These are phyloP conservation scores for Calonectria pseudoreteaudii DNA, from an alignment of 2,329 filamentous ascomycete genomes.

Conservation along the genomic window DNA sequence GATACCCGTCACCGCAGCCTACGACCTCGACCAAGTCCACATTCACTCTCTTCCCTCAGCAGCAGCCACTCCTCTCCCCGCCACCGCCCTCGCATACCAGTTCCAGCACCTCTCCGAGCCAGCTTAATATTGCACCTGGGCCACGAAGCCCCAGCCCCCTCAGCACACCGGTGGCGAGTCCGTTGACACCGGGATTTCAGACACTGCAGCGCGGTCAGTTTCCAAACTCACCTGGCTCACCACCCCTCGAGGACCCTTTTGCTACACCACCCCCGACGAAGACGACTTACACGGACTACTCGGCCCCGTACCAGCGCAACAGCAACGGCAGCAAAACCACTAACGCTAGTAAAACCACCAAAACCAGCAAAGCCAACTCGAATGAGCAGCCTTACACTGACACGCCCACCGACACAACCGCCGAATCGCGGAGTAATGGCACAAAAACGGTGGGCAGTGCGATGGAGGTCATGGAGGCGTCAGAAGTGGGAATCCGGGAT, in stretches of 20 bases:
- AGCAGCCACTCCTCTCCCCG: neutral
- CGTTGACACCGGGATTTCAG: conserved; percentile 34
- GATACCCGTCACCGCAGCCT: conserved; percentile 36
- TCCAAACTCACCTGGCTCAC: conserved; percentile 20
- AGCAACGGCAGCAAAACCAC: conserved; percentile 31
- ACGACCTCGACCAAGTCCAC: conserved; percentile 34
- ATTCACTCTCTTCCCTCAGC: conserved; percentile 27
- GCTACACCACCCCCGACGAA: conserved; percentile 23
- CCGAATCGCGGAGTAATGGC: conserved; percentile 23
- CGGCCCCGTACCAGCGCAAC: conserved; percentile 23
- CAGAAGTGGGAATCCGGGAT: conserved; percentile 35
- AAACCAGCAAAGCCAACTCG: conserved; percentile 3
- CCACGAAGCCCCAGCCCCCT: conserved; percentile 32
- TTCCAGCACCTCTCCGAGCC: conserved; percentile 24
- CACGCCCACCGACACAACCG: conserved; percentile 32
- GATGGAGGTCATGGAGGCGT: conserved; percentile 29
- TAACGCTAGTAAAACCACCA: conserved; percentile 23
- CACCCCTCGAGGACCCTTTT: conserved; percentile 33
- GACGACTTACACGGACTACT: conserved; percentile 19
- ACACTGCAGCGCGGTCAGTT: conserved; percentile 34
- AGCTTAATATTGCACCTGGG: conserved; percentile 28
- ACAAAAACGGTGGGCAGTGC: conserved; percentile 5
- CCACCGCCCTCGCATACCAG: neutral
- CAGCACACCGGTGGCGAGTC: conserved; percentile 34
- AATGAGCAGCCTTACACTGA: conserved; percentile 42